phyloP scores from a whole-genome alignment of 306 rosid genomes.

The Lagenaria siceraria region DNA sequence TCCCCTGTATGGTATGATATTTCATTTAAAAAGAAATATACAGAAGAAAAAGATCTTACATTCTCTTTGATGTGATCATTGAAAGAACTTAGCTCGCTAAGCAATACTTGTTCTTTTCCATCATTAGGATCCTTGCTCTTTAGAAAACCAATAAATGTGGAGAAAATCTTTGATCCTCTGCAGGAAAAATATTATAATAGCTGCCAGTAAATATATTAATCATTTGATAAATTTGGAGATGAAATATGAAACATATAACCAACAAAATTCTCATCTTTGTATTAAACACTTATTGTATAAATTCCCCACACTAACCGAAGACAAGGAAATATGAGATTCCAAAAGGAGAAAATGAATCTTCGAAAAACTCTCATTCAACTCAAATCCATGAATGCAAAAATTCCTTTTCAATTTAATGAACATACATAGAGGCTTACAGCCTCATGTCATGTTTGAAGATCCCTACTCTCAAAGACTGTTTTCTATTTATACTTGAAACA shows the following conservation, averaged over 20 bases:
- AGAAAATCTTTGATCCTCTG: constrained; percentile 86
- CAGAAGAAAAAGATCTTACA: constrained; percentile 33
- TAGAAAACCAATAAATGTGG: constrained; percentile 82
- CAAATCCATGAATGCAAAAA: background rate
- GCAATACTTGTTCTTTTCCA: constrained; percentile 75
- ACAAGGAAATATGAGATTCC: background rate
- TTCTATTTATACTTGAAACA: background rate
- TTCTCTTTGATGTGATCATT: constrained; percentile 67
- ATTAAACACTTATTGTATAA: background rate
- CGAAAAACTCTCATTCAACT: background rate
- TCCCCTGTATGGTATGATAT: background rate
- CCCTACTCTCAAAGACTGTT: background rate
- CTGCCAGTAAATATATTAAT: background rate
- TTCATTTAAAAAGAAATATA: background rate
- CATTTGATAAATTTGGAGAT: background rate
- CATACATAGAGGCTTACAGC: background rate
- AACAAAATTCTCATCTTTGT: background rate
- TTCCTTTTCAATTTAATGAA: background rate
- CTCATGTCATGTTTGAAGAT: background rate
- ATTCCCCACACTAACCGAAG: background rate
- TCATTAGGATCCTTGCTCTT: constrained; percentile 88
- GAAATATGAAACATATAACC: background rate
- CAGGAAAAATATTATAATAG: constrained; percentile 12
- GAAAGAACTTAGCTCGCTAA: constrained; percentile 61
- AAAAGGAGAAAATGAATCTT: background rate